Conservation (phyloP, 1,284 basidiomycete species). For the Agroathelia rolfsii region DNA sequence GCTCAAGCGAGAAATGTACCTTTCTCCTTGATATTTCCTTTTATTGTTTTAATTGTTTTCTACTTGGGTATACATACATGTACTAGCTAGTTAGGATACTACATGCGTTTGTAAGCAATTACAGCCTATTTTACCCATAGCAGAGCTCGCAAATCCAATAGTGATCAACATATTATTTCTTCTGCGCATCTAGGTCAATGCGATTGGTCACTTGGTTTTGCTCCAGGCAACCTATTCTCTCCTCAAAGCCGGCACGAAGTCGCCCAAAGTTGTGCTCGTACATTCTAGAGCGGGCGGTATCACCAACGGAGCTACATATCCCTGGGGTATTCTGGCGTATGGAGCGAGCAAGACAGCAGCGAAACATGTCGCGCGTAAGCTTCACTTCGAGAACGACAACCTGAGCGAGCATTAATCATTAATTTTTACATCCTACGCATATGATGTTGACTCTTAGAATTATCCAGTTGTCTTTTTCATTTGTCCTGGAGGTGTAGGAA, state of each 20-base stretch:
- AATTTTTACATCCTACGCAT: background rate
- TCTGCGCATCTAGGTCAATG: conserved; percentile 2
- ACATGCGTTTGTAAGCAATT: too few species aligned
- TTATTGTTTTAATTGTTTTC: too few species aligned
- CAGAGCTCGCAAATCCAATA: too few species aligned
- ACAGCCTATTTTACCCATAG: too few species aligned
- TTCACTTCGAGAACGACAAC: conserved; percentile 2
- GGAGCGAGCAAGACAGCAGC: conserved; percentile 1
- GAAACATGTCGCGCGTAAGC: conserved; percentile 1
- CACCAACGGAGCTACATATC: background rate
- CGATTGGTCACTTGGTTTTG: background rate
- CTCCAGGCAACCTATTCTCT: conserved; percentile 2
- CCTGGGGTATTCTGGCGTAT: background rate
- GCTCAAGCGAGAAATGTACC: too few species aligned
- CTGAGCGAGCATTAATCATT: conserved; percentile 1
- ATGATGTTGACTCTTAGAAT: background rate
- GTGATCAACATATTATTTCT: too few species aligned
- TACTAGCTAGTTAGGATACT: too few species aligned
- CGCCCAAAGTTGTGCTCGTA: background rate
- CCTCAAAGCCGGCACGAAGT: background rate
- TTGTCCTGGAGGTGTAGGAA: background rate
- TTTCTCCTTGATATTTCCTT: too few species aligned
- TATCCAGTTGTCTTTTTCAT: background rate
- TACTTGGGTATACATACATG: too few species aligned
- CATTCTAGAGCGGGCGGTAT: background rate